These are phyloP conservation scores for Phytophthora pinifolia DNA, from an alignment of 352 stramenopile species.

Conservation along the genomic window DNA sequence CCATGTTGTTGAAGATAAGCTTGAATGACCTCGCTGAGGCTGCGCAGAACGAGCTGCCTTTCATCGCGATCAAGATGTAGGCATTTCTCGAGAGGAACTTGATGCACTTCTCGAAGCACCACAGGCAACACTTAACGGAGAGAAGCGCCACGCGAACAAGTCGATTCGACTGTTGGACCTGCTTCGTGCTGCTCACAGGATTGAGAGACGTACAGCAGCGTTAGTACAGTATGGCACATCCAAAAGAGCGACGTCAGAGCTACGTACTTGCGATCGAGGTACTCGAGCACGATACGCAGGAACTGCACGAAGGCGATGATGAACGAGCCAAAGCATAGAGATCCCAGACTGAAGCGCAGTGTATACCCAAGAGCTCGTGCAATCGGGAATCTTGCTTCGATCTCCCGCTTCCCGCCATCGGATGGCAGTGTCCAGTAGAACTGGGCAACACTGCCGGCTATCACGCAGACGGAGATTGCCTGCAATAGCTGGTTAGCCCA, in stretches of 20 bases:
- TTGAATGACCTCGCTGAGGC: slow-evolving; percentile 93
- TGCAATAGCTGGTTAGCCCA: slow-evolving; percentile 97
- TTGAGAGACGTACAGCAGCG: not conserved
- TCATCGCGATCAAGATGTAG: slow-evolving; percentile 90
- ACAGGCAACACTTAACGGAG: slow-evolving; percentile 90
- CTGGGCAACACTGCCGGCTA: slow-evolving; percentile 89
- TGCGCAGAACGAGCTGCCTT: slow-evolving; percentile 79
- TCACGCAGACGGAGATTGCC: slow-evolving; percentile 93
- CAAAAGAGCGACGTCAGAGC: not conserved
- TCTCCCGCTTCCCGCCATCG: slow-evolving; percentile 30
- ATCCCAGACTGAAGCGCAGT: slow-evolving; percentile 92
- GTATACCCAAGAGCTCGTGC: slow-evolving; percentile 52
- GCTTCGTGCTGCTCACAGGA: slow-evolving; percentile 49
- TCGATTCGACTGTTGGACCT: slow-evolving; percentile 73
- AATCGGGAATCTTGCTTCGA: slow-evolving; percentile 70
- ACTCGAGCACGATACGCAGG: slow-evolving; percentile 91
- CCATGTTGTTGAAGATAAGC: slow-evolving; percentile 94
- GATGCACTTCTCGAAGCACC: slow-evolving; percentile 95
- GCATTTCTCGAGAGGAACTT: slow-evolving; percentile 98
- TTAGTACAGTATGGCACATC: not conserved
- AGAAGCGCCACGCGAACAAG: slow-evolving; percentile 86
- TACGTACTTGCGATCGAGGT: slow-evolving; percentile 92
- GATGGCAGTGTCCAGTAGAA: slow-evolving; percentile 91
- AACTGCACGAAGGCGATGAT: slow-evolving; percentile 97
- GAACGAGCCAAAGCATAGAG: slow-evolving; percentile 95